phyloP scores from a whole-genome alignment of 202 grass and related monocot genomes.

The Cymbopogon flexuosus region DNA sequence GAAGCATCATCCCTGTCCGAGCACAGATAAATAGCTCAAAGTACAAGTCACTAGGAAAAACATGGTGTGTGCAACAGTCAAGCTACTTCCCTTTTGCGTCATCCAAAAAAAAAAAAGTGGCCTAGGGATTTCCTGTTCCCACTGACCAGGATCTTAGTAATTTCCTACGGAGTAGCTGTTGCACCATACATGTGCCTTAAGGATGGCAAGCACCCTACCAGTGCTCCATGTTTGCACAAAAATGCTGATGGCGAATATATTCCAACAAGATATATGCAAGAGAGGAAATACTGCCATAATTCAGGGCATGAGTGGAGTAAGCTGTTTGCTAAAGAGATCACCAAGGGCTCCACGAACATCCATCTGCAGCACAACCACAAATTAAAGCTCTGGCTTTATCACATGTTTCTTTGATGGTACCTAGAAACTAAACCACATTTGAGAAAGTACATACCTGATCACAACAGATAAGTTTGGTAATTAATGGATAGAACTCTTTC shows the following conservation, averaged over 20 bases:
- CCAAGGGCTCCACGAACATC: constrained; percentile 83
- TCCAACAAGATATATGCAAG: constrained; percentile 34
- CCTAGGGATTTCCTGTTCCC: constrained; percentile 18
- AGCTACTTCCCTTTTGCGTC: constrained; percentile 23
- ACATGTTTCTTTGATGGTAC: not conserved
- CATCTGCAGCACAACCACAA: constrained; percentile 55
- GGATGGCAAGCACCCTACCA: constrained; percentile 21
- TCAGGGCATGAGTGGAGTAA: constrained; percentile 74
- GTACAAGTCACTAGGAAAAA: constrained; percentile 33
- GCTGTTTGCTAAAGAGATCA: constrained; percentile 82
- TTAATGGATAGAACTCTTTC: constrained; percentile 91
- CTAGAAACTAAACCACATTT: not conserved
- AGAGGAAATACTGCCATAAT: constrained; percentile 14
- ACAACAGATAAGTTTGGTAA: constrained; percentile 99
- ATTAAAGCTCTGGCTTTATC: constrained; percentile 1
- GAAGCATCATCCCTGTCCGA: constrained; percentile 17
- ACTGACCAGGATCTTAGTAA: constrained; percentile 5
- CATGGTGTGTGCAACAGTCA: constrained; percentile 8
- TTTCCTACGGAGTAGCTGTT: constrained; percentile 20
- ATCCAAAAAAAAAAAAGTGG: constrained; percentile 21
- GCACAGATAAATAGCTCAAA: constrained; percentile 30
- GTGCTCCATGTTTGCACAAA: constrained; percentile 41
- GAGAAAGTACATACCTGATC: constrained; percentile 60
- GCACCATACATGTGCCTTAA: not conserved
- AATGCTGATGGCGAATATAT: constrained; percentile 33